Conservation (phyloP, 345 rosid genomes). For the Eucalyptus camaldulensis region DNA sequence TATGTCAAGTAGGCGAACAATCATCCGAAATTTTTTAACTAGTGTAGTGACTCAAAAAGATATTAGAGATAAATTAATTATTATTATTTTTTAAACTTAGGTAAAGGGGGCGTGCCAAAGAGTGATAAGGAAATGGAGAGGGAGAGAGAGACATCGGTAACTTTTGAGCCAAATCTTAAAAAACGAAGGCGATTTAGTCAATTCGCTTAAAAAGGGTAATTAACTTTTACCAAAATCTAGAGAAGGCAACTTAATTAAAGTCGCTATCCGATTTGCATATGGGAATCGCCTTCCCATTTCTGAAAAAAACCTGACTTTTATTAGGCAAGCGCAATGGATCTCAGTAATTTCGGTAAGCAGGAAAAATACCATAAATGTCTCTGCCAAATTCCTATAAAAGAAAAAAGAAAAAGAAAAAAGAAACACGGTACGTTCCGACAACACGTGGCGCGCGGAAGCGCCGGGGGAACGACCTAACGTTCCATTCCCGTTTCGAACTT, state of each 20-base stretch:
- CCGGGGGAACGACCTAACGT: not conserved
- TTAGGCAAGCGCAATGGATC: not conserved
- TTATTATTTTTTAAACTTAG: not conserved
- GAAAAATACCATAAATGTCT: not conserved
- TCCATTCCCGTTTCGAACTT: not conserved
- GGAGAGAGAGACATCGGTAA: not conserved
- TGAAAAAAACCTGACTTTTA: not conserved
- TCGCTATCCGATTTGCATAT: not conserved
- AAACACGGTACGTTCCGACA: not conserved
- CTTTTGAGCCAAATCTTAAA: not conserved
- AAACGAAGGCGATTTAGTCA: not conserved
- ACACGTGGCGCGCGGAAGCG: not conserved
- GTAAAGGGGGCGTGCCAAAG: not conserved
- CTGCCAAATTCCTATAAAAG: rapidly evolving
- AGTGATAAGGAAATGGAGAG: not conserved
- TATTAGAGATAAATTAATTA: not conserved
- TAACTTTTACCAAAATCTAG: not conserved
- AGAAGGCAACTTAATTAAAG: not conserved
- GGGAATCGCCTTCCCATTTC: not conserved
- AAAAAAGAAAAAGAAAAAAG: not conserved
- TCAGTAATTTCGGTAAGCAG: not conserved
- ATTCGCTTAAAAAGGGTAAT: not conserved
- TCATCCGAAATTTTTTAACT: not conserved
- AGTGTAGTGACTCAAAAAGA: not conserved
- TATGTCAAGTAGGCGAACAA: not conserved